A percentile compares a stretch with the other conserved stretches of the same genome.
Evolutionary conservation across 192 early-diverging fungal species (phyloP).

Genomic region (Backusella westeae): DNA sequence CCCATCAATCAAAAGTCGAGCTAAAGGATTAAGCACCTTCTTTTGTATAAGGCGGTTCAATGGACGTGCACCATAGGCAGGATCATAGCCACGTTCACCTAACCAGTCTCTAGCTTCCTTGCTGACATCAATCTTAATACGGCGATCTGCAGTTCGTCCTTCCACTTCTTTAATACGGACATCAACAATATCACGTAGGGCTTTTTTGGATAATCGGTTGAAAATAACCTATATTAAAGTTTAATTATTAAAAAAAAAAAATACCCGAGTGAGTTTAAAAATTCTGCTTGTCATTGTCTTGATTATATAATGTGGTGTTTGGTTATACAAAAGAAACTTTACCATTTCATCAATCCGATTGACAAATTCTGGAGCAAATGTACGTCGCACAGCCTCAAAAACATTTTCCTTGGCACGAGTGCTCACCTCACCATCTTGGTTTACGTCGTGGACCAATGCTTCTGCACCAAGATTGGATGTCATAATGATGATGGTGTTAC

Average conservation of each 20-base stretch:
- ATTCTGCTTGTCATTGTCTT: neutral
- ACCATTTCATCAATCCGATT: conserved; percentile 97
- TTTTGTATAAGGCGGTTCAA: conserved; percentile 70
- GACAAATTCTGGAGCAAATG: conserved; percentile 92
- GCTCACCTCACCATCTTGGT: conserved; percentile 24
- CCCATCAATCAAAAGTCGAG: conserved; percentile 65
- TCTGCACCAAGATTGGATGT: conserved; percentile 54
- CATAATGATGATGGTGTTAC: conserved; percentile 94
- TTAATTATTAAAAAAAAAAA: neutral
- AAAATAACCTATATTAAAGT: conserved; percentile 46
- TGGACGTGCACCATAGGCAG: conserved; percentile 67
- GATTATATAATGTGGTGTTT: neutral
- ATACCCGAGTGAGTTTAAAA: neutral
- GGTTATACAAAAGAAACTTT: conserved; percentile 6
- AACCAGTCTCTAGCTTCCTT: conserved; percentile 61
- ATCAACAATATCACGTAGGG: conserved; percentile 74
- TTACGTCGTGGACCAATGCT: conserved; percentile 34
- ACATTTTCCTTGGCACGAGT: conserved; percentile 50
- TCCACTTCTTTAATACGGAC: conserved; percentile 71
- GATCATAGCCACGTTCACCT: conserved; percentile 63
- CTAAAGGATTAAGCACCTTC: conserved; percentile 52
- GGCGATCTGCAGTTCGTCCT: conserved; percentile 49
- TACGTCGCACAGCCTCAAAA: conserved; percentile 75
- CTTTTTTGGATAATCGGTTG: conserved; percentile 64
- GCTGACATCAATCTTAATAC: conserved; percentile 54